Percentiles rank a stretch among this genome's conserved stretches.
Evolutionary conservation across 164 flowering plant species (phyloP).

Genomic region (Euptelea pleiosperma): DNA sequence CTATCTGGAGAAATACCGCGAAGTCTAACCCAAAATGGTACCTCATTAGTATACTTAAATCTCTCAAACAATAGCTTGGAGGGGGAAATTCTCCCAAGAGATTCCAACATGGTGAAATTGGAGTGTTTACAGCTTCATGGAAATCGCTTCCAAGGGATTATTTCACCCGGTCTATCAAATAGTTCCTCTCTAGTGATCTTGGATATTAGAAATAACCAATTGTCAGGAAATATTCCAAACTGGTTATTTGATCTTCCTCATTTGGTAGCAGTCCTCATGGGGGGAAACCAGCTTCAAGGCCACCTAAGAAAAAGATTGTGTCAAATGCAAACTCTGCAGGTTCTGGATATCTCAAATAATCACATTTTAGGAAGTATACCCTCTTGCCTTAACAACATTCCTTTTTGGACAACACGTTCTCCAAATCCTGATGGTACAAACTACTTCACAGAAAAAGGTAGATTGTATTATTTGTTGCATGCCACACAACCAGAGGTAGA

Average conservation of each 20-base stretch:
- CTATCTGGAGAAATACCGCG: too few species aligned
- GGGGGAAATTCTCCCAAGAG: background rate
- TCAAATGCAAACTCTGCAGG: background rate
- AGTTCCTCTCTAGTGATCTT: too few species aligned
- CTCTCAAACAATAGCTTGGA: background rate
- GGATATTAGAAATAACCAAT: too few species aligned
- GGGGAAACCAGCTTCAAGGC: background rate
- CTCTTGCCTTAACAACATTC: too few species aligned
- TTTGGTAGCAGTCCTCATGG: background rate
- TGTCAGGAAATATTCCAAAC: too few species aligned
- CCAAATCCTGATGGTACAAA: too few species aligned
- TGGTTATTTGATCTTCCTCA: background rate
- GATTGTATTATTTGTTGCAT: too few species aligned
- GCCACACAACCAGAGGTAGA: too few species aligned
- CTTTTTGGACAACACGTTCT: too few species aligned
- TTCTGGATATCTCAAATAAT: background rate
- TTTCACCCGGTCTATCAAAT: background rate
- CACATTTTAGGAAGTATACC: background rate
- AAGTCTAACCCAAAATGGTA: background rate
- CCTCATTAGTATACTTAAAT: background rate
- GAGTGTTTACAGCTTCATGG: background rate
- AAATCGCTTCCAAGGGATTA: background rate
- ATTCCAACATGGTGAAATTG: background rate
- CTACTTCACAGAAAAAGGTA: too few species aligned
- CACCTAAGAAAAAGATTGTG: background rate